Percentiles rank a stretch among this genome's conserved stretches.
These are phyloP conservation scores for Trichoderma erinaceum DNA, from an alignment of 495 filamentous ascomycete genomes.

Conservation along the genomic window DNA sequence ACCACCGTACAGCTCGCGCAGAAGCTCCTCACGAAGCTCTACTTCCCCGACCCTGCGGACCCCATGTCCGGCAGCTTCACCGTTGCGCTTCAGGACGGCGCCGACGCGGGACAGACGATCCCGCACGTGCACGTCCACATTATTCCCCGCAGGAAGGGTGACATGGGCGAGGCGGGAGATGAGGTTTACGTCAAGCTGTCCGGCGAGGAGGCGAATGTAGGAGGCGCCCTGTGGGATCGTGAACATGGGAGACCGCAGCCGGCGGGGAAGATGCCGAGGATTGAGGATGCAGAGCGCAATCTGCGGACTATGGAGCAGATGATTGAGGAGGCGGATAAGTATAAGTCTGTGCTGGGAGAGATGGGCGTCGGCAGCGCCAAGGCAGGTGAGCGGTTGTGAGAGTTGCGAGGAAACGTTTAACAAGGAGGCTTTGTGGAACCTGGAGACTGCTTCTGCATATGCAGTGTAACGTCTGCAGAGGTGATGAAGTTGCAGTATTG, in stretches of 20 bases:
- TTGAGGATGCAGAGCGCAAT: conserved; percentile 64
- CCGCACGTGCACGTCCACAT: conserved; percentile 90
- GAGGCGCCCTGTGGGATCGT: conserved; percentile 48
- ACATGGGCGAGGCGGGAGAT: conserved; percentile 40
- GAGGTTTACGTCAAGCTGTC: conserved; percentile 77
- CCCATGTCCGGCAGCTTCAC: conserved; percentile 58
- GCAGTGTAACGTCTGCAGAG: no score
- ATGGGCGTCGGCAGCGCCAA: conserved; percentile 24
- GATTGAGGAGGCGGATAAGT: conserved; percentile 66
- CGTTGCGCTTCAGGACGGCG: conserved; percentile 88
- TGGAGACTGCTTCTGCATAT: neutral
- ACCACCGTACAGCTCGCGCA: conserved; percentile 73
- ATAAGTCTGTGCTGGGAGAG: conserved; percentile 38
- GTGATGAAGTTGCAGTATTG: no score
- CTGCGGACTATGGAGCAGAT: conserved; percentile 70
- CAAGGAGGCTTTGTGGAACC: neutral
- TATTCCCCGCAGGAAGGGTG: conserved; percentile 60
- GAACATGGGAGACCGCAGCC: conserved; percentile 29
- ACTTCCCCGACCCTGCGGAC: conserved; percentile 39
- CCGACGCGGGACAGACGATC: conserved; percentile 81
- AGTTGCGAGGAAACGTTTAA: neutral
- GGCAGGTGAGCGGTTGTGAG: neutral
- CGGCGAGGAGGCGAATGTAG: conserved; percentile 79
- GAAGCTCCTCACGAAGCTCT: conserved; percentile 68
- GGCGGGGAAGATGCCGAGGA: conserved; percentile 42